Percentiles rank a stretch among this genome's conserved stretches.
Conservation (phyloP, 1,284 basidiomycete species). For the Marasmius tenuissimus region DNA sequence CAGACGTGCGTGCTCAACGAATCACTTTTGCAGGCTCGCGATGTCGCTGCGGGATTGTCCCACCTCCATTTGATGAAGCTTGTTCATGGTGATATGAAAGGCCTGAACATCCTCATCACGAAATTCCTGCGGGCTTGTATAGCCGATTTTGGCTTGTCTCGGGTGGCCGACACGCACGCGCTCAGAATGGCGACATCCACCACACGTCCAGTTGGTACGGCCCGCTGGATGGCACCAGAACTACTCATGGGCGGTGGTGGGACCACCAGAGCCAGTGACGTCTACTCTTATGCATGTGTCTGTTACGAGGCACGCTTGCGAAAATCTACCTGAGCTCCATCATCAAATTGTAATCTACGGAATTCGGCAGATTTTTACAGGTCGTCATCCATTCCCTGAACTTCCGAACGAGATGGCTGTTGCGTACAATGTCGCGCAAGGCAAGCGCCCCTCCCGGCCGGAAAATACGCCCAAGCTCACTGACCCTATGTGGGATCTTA, state of each 20-base stretch:
- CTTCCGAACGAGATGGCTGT: background rate
- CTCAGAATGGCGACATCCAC: background rate
- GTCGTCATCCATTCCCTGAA: background rate
- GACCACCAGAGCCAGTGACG: background rate
- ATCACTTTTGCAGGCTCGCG: background rate
- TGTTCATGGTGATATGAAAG: background rate
- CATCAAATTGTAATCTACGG: background rate
- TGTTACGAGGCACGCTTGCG: background rate
- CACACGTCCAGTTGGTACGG: background rate
- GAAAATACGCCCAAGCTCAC: slow-evolving; percentile 26
- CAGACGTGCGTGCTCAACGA: background rate
- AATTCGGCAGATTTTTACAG: background rate
- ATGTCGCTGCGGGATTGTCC: background rate
- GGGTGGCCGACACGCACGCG: background rate
- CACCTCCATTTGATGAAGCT: background rate
- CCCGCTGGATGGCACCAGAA: background rate
- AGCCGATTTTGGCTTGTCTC: background rate
- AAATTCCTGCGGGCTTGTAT: background rate
- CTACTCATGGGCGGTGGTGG: background rate
- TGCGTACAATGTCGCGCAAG: background rate
- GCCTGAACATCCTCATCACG: background rate
- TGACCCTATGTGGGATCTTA: background rate
- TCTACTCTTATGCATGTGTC: background rate
- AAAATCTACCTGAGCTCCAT: background rate
- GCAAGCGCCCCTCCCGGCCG: background rate